Conservation (phyloP, 2,329 filamentous ascomycete genomes). For the Curvularia verruculosa region DNA sequence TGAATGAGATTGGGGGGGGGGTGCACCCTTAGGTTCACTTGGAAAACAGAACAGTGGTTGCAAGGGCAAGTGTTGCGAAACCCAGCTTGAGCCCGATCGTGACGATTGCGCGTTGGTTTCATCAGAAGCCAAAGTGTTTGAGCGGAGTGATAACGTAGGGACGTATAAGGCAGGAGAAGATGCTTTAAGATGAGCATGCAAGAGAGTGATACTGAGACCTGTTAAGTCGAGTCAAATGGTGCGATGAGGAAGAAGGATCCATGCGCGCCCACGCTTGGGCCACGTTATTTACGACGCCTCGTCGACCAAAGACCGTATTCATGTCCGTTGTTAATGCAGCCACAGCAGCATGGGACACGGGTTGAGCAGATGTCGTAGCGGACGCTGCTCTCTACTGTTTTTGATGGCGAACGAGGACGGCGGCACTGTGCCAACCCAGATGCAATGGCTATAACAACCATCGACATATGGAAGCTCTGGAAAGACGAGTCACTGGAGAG, state of each 20-base stretch:
- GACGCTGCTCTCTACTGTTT: too few species aligned
- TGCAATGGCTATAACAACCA: neutral
- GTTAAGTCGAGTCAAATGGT: neutral
- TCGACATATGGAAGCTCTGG: neutral
- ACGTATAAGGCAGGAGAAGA: neutral
- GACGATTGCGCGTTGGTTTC: neutral
- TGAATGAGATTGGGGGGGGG: too few species aligned
- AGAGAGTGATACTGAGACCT: neutral
- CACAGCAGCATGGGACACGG: neutral
- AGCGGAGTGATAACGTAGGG: neutral
- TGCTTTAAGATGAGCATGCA: neutral
- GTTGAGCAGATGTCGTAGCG: neutral
- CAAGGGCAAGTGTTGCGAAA: neutral
- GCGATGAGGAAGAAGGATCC: neutral
- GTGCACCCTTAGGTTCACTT: too few species aligned
- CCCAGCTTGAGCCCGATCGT: neutral
- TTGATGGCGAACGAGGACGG: neutral
- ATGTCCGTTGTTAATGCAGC: constrained; percentile 2
- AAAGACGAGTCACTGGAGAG: neutral
- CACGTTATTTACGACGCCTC: neutral
- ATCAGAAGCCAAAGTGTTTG: neutral
- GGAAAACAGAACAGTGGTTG: neutral
- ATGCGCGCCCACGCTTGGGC: neutral
- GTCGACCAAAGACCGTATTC: neutral
- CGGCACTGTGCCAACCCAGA: neutral